phyloP scores from a whole-genome alignment of 2,329 filamentous ascomycete species.

The Byssoonygena ceratinophila region DNA sequence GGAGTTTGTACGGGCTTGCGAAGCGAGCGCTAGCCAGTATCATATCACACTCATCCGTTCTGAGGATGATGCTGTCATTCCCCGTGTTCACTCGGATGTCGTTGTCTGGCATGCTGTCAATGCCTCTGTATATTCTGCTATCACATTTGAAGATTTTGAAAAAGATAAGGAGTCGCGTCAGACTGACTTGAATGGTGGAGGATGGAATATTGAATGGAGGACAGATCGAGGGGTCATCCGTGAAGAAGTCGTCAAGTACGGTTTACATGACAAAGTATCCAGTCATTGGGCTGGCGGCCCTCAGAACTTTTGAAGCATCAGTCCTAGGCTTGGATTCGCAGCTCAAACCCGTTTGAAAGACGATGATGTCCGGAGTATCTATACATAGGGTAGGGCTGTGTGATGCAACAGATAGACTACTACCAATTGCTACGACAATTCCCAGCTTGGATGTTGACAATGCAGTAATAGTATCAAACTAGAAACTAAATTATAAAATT shows the following conservation, averaged over 20 bases:
- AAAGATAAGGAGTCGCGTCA: constrained; percentile 33
- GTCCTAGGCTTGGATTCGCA: not conserved
- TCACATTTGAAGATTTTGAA: constrained; percentile 40
- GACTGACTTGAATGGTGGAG: constrained; percentile 39
- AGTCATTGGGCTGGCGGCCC: not conserved
- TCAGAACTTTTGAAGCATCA: not conserved
- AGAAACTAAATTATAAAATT: too few species aligned
- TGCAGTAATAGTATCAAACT: too few species aligned
- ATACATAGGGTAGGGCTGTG: too few species aligned
- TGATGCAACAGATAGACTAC: too few species aligned
- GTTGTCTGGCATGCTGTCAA: constrained; percentile 49
- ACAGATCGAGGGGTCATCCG: constrained; percentile 42
- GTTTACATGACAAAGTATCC: not conserved
- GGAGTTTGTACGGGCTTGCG: constrained; percentile 31
- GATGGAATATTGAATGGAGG: constrained; percentile 41
- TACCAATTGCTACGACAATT: too few species aligned
- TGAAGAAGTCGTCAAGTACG: constrained; percentile 43
- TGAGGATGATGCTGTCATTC: constrained; percentile 29
- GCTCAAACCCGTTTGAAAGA: too few species aligned
- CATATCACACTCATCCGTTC: constrained; percentile 28
- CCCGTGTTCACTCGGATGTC: constrained; percentile 32
- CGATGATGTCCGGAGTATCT: too few species aligned
- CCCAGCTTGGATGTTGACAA: too few species aligned
- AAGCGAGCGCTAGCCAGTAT: constrained; percentile 20
- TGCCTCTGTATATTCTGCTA: constrained; percentile 31